Evolutionary conservation across 1,284 basidiomycete genomes (phyloP).

Genomic region (Ganoderma sinense): DNA sequence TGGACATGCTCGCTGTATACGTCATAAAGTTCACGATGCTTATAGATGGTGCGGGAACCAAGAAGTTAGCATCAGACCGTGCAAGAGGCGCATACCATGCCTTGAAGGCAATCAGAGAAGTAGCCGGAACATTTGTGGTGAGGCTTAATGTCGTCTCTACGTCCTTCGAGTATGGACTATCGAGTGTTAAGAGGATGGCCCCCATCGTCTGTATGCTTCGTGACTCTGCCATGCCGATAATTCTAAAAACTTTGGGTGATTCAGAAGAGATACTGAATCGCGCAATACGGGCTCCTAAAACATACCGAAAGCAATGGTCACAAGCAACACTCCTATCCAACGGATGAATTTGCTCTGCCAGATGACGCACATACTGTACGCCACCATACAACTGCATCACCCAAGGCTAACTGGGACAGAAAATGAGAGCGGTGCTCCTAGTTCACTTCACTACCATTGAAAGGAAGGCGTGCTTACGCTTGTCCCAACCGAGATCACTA

Average conservation of each 20-base stretch:
- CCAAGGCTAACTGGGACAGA: no score
- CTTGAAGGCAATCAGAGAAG: conserved; percentile 6
- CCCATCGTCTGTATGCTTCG: no score
- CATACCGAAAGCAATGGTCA: not conserved
- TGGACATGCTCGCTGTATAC: no score
- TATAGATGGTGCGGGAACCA: no score
- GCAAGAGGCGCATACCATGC: conserved; percentile 8
- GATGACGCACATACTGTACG: not conserved
- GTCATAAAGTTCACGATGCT: no score
- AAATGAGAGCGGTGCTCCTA: no score
- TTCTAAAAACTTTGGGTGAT: not conserved
- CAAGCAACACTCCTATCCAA: no score
- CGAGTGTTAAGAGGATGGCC: not conserved
- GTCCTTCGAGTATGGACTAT: not conserved
- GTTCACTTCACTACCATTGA: no score
- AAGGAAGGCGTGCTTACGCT: not conserved
- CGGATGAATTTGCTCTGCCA: not conserved
- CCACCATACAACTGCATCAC: no score
- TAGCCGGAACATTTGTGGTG: conserved; percentile 1
- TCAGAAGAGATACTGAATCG: not conserved
- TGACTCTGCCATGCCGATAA: not conserved
- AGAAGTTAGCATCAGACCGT: no score
- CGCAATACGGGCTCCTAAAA: not conserved
- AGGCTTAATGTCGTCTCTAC: no score
- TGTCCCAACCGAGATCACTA: not conserved